phyloP scores from a whole-genome alignment of 352 stramenopile genomes.

The Discostella stelligera region DNA sequence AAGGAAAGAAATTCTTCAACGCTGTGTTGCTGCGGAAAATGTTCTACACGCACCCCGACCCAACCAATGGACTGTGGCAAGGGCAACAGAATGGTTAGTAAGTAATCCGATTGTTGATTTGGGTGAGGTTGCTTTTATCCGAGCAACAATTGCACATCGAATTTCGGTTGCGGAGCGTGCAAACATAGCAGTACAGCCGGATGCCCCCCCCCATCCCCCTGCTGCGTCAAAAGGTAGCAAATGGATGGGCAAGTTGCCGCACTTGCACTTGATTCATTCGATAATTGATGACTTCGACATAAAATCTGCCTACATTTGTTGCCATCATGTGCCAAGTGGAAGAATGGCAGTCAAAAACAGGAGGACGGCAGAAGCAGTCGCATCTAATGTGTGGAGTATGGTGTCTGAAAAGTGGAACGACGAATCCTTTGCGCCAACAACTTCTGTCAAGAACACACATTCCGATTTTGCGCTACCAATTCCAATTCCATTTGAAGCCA shows the following conservation, averaged over 20 bases:
- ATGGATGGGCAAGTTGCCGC: not conserved
- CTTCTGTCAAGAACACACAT: not conserved
- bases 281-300: constrained; percentile 7
- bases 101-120: not conserved
- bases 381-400: not conserved
- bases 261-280: constrained; percentile 1
- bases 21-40: not conserved
- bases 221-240: not conserved
- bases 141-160: constrained; percentile 8
- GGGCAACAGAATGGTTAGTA: not conserved
- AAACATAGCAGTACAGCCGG: not conserved
- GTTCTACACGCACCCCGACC: not conserved
- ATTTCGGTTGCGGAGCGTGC: not conserved
- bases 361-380: not conserved
- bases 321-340: not conserved
- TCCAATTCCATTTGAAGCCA: not conserved
- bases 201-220: not conserved
- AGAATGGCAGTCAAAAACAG: not conserved
- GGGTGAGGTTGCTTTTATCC: not conserved
- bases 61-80: constrained; percentile 1
- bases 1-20: not conserved
- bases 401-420: constrained; percentile 1
- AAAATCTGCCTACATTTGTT: not conserved
- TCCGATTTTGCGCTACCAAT: not conserved
- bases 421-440: not conserved